A percentile compares a stretch with the other conserved stretches of the same genome.
Evolutionary conservation across 2,329 filamentous ascomycete genomes (phyloP).

Genomic region (Colletotrichum cordylinicola): DNA sequence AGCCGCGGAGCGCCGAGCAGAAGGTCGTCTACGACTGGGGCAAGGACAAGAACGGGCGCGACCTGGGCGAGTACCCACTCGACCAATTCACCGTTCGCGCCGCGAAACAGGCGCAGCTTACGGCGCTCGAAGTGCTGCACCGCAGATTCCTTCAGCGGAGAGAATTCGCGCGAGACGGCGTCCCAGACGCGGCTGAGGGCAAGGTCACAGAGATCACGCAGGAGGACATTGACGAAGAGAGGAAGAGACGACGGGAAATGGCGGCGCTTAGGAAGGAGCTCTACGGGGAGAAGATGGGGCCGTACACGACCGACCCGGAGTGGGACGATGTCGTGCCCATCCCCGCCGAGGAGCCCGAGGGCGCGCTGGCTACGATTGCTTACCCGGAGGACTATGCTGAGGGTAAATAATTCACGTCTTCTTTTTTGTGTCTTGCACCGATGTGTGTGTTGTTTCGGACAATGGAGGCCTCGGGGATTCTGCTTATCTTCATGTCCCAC

Average conservation of each 20-base stretch:
- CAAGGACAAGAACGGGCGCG: conserved; percentile 53
- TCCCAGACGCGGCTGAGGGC: conserved; percentile 9
- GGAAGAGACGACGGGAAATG: conserved; percentile 54
- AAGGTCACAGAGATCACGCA: conserved; percentile 32
- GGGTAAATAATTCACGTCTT: conserved; percentile 47
- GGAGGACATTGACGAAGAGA: conserved; percentile 53
- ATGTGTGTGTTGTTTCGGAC: not conserved
- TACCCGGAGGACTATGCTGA: conserved; percentile 91
- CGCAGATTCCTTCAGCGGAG: conserved; percentile 47
- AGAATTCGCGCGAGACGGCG: conserved; percentile 29
- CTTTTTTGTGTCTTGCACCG: not conserved
- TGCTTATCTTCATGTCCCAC: not conserved
- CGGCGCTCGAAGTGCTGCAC: conserved; percentile 49
- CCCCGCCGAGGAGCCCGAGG: conserved; percentile 80
- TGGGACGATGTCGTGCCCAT: conserved; percentile 90
- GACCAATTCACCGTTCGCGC: conserved; percentile 50
- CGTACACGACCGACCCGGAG: conserved; percentile 70
- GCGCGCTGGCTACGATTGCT: conserved; percentile 89
- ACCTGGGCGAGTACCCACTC: conserved; percentile 52
- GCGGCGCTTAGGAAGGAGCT: conserved; percentile 55
- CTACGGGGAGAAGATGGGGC: conserved; percentile 54
- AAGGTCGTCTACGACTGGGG: conserved; percentile 52
- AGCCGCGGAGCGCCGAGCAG: conserved; percentile 1
- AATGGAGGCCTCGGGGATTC: not conserved
- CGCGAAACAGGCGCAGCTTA: conserved; percentile 47